These are phyloP conservation scores for Rugonectria rugulosa DNA, from an alignment of 2,329 filamentous ascomycete genomes.

Conservation along the genomic window DNA sequence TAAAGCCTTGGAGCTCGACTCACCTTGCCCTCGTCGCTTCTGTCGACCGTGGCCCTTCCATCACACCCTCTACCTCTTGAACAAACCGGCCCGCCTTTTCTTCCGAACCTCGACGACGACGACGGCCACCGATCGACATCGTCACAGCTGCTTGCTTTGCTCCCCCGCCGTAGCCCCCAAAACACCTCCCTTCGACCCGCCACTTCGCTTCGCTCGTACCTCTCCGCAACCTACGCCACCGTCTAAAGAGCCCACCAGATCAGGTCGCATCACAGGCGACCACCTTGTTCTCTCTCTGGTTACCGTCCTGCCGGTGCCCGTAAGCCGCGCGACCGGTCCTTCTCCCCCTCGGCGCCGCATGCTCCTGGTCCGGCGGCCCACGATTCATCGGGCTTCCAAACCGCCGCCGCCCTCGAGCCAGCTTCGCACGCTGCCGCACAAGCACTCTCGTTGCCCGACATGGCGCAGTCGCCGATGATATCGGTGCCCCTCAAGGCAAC, in stretches of 20 bases:
- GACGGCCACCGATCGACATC: slow-evolving; percentile 24
- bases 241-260: slow-evolving; percentile 25
- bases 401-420: slow-evolving; percentile 23
- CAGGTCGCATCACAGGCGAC: slow-evolving; percentile 45
- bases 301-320: slow-evolving; percentile 18
- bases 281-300: slow-evolving; percentile 29
- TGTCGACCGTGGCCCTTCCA: neutral
- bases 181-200: slow-evolving; percentile 30
- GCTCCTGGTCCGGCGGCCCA: slow-evolving; percentile 22
- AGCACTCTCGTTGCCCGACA: slow-evolving; percentile 46
- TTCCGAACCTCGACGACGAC: slow-evolving; percentile 1
- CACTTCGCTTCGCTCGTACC: slow-evolving; percentile 26
- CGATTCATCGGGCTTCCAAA: slow-evolving; percentile 20
- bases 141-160: slow-evolving; percentile 18
- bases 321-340: slow-evolving; percentile 20
- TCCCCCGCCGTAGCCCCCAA: slow-evolving; percentile 34
- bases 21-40: neutral
- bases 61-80: slow-evolving; percentile 4
- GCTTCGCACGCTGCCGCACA: slow-evolving; percentile 15
- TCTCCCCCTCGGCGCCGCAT: slow-evolving; percentile 30
- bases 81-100: neutral
- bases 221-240: slow-evolving; percentile 25
- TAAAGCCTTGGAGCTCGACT: neutral
- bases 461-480: slow-evolving; percentile 93
- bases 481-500: slow-evolving; percentile 92